Evolutionary conservation across 1,139 yeast species (phyloP), one percentile per base, ranked within the genome.

Genomic region (Nadsonia commutata): DNA sequence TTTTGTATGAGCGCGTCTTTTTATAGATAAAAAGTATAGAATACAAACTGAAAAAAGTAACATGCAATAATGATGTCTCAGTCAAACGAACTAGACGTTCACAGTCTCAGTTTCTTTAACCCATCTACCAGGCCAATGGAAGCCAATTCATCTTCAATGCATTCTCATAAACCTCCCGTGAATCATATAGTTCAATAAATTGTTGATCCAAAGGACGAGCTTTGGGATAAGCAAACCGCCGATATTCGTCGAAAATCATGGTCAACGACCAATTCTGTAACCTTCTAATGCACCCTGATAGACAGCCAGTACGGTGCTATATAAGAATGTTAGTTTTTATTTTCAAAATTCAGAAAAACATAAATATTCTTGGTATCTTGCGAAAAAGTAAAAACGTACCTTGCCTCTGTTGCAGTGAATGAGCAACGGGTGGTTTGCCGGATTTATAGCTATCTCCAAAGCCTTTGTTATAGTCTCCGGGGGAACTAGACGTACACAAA

Each of bases 361-460:
- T n/a, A n/a, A n/a, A n/a, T n/a, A n/a, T n/a, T n/a, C n/a, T n/a
- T n/a, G n/a, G n/a, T n/a, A n/a, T n/a, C n/a, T n/a, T n/a, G n/a
- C n/a, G n/a, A n/a, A n/a, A n/a, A n/a, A n/a, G n/a, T n/a, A n/a
- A n/a, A n/a, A n/a, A 27, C 16, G 9, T 27, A 27, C 33, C 33
- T 90, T 90, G 7, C 98, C 98, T 46, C 96, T 68, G 62, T 90
- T 90, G 62, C 98, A 90, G 63, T 90, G 98, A 40, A 90, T 83
- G 47, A 90, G 66, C 13, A 90, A 68, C 0, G 98, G 98, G 47
- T 86, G 97, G 60, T 90, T 88, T 17, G 60, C 76, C 0, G 95
- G 95, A 54, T 90, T 70, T 16, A 86, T 62, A 13, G 86, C 85
- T 21, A 86, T 78, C 54, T 80, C 78, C 48, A 88, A 67, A 0